These are phyloP conservation scores for Scalesia atractyloides DNA, from an alignment of 129 eudicot genomes.

Conservation along the genomic window DNA sequence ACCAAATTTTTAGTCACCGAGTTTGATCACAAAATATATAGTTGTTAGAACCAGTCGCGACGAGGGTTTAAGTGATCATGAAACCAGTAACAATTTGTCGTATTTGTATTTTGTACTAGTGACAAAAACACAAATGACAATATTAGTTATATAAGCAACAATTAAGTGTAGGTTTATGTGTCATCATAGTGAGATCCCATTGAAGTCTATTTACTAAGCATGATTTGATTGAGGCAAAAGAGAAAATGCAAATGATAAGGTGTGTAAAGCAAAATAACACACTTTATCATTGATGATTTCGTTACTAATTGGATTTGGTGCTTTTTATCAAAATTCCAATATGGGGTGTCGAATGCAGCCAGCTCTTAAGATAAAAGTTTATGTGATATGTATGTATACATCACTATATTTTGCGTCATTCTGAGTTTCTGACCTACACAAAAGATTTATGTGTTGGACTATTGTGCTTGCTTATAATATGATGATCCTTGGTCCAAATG, in stretches of 20 bases:
- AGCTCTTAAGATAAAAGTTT: conserved; percentile 27
- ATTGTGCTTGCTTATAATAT: conserved; percentile 4
- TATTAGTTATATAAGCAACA: background rate
- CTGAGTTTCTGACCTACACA: conserved; percentile 11
- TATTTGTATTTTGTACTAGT: too few relatives aligned
- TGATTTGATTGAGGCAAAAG: conserved; percentile 20
- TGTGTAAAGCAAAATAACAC: conserved; percentile 22
- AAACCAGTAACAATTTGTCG: too few relatives aligned
- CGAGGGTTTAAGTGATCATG: too few relatives aligned
- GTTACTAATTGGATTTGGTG: conserved; percentile 10
- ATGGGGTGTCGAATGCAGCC: conserved; percentile 29
- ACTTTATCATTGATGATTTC: conserved; percentile 26
- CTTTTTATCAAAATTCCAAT: conserved; percentile 29
- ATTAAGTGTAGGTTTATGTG: background rate
- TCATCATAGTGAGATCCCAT: conserved; percentile 11
- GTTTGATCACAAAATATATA: too few relatives aligned
- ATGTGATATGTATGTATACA: conserved; percentile 9
- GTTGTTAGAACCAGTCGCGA: too few relatives aligned
- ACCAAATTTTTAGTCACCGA: too few relatives aligned
- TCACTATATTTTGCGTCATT: conserved; percentile 5
- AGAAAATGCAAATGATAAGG: conserved; percentile 36
- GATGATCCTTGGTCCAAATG: conserved; percentile 13
- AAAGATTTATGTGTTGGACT: conserved; percentile 11
- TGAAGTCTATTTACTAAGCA: conserved; percentile 6
- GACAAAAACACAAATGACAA: background rate